Evolutionary conservation across 2,329 filamentous ascomycete species (phyloP).

Genomic region (Fonsecaea monophora): DNA sequence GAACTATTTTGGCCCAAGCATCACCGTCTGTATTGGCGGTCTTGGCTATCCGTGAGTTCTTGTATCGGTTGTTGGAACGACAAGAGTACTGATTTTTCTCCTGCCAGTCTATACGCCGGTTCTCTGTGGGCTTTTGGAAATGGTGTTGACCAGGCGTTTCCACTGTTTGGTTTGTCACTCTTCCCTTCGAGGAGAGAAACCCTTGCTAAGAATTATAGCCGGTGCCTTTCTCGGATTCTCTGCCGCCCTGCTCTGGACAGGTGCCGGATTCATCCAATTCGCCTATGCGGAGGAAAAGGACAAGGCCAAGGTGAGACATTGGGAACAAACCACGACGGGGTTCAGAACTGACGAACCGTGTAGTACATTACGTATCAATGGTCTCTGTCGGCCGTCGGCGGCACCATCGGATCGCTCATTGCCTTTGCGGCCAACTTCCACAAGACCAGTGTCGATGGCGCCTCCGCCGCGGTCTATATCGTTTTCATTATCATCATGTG

Average conservation of each 20-base stretch:
- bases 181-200: no score
- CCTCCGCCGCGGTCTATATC: slow-evolving; percentile 31
- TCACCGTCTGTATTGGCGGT: slow-evolving; percentile 24
- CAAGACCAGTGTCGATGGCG: slow-evolving; percentile 19
- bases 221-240: slow-evolving; percentile 28
- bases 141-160: slow-evolving; percentile 32
- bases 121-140: slow-evolving; percentile 35
- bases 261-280: slow-evolving; percentile 11
- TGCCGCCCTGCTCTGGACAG: slow-evolving; percentile 30
- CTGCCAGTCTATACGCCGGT: slow-evolving; percentile 28
- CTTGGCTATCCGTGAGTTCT: slow-evolving; percentile 6
- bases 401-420: slow-evolving; percentile 29
- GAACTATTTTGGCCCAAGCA: slow-evolving; percentile 31
- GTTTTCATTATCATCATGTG: slow-evolving; percentile 29
- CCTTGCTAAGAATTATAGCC: neutral
- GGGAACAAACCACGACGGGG: neutral
- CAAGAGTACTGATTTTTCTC: no score
- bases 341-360: neutral
- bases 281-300: slow-evolving; percentile 25
- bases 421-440: slow-evolving; percentile 29
- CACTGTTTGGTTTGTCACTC: slow-evolving; percentile 9
- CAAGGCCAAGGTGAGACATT: slow-evolving; percentile 12
- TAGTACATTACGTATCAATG: slow-evolving; percentile 33
- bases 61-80: no score
- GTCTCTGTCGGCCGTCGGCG: slow-evolving; percentile 20